These are phyloP conservation scores for Annulohypoxylon nitens DNA, from an alignment of 495 filamentous ascomycete genomes.

Conservation along the genomic window DNA sequence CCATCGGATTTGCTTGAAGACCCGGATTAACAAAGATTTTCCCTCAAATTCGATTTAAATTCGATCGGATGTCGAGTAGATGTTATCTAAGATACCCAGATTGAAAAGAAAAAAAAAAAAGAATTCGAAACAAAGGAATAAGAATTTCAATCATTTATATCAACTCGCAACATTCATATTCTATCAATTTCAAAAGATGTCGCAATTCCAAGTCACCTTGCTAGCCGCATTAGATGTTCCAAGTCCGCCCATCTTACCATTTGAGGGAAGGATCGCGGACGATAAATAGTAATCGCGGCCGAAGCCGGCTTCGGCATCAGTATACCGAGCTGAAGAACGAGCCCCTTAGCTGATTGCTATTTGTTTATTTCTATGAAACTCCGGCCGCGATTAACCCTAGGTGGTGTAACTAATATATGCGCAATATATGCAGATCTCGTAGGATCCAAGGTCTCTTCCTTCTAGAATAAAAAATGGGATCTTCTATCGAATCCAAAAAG, in stretches of 20 bases:
- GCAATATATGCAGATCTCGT: neutral
- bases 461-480: constrained; percentile 43
- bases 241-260: neutral
- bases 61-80: neutral
- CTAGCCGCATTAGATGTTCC: constrained; percentile 8
- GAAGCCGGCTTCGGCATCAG: constrained; percentile 33
- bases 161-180: neutral
- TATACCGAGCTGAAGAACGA: constrained; percentile 4
- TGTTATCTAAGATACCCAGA: neutral
- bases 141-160: neutral
- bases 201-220: constrained; percentile 2
- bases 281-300: constrained; percentile 19
- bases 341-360: neutral
- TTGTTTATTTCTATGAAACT: constrained; percentile 12
- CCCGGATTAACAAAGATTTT: neutral
- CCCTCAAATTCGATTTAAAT: neutral
- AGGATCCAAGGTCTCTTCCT: neutral
- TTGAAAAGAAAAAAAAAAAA: too few species aligned
- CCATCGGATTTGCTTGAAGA: neutral
- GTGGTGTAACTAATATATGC: neutral
- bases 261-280: neutral
- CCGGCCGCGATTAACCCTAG: constrained; percentile 6
- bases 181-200: neutral
- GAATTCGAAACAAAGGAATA: neutral
- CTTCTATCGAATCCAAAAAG: constrained; percentile 29